Percentiles rank a stretch among this genome's conserved stretches.
These are phyloP conservation scores for Blyttiomyces sp. DNA, from an alignment of 371 early-diverging fungal species.

Conservation along the genomic window DNA sequence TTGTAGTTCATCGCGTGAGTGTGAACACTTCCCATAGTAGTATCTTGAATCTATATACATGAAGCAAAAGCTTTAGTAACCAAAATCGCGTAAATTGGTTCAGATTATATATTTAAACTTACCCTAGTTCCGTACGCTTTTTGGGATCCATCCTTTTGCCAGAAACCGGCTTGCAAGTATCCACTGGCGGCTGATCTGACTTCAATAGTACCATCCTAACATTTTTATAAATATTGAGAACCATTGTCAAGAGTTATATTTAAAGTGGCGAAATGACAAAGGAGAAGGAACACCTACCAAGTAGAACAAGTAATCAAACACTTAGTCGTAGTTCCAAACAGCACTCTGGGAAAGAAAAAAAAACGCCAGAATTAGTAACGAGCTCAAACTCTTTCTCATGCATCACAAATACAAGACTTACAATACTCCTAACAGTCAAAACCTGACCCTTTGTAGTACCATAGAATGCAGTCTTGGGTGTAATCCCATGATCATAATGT, in stretches of 20 bases:
- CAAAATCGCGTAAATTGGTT: too few relatives aligned
- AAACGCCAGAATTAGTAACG: background rate
- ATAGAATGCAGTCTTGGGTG: background rate
- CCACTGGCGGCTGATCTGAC: constrained; percentile 13
- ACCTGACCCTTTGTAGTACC: background rate
- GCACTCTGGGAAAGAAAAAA: background rate
- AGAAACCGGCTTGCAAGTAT: constrained; percentile 18
- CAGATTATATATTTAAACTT: too few relatives aligned
- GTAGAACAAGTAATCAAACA: constrained; percentile 16
- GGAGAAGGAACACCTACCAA: constrained; percentile 1
- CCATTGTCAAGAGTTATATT: background rate
- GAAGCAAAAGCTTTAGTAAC: too few relatives aligned
- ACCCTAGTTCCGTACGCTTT: too few relatives aligned
- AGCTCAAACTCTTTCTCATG: too few relatives aligned
- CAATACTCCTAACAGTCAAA: background rate
- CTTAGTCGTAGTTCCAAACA: constrained; percentile 20
- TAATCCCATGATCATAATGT: background rate
- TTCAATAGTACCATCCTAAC: constrained; percentile 20
- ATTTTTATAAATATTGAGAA: background rate
- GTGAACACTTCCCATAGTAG: constrained; percentile 4
- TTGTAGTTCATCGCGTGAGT: constrained; percentile 15
- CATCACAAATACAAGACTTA: too few relatives aligned
- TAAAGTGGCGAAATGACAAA: background rate
- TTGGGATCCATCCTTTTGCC: too few relatives aligned
- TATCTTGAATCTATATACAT: too few relatives aligned